Conservation (phyloP, 116 monocot species). For the Trichopus zeylanicus region DNA sequence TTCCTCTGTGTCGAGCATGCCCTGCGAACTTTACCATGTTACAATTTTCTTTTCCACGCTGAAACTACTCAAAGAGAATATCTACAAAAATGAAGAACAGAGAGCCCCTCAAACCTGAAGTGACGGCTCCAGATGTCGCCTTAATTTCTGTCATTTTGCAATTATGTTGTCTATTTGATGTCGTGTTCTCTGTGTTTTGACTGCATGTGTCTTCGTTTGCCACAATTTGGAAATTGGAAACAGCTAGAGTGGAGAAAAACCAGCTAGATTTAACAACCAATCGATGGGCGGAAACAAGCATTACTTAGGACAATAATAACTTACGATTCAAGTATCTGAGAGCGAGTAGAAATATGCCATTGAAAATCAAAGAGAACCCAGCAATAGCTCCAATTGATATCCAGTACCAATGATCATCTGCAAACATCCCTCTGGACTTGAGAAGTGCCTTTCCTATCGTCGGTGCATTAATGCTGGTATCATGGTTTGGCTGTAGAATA, state of each 20-base stretch:
- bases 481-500: constrained; percentile 6
- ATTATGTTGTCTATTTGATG: not conserved
- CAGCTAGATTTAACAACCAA: not conserved
- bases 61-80: too few species aligned
- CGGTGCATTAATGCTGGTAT: constrained; percentile 8
- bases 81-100: too few species aligned
- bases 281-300: too few species aligned
- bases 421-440: constrained; percentile 50
- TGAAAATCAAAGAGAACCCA: constrained; percentile 50
- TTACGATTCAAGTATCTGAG: constrained; percentile 26
- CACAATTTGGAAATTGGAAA: not conserved
- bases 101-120: not conserved
- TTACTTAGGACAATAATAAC: not conserved
- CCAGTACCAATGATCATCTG: constrained; percentile 59
- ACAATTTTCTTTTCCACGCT: too few species aligned
- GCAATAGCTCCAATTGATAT: constrained; percentile 39
- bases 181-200: not conserved
- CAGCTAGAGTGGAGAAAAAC: not conserved
- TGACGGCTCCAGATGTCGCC: not conserved
- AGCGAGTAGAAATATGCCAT: constrained; percentile 41
- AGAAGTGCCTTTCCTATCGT: constrained; percentile 47
- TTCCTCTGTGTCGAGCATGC: constrained; percentile 33
- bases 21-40: not conserved
- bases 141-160: not conserved
- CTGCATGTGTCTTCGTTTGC: not conserved